phyloP scores from a whole-genome alignment of 371 early-diverging fungal species.

The Capillidium rhysosporum region DNA sequence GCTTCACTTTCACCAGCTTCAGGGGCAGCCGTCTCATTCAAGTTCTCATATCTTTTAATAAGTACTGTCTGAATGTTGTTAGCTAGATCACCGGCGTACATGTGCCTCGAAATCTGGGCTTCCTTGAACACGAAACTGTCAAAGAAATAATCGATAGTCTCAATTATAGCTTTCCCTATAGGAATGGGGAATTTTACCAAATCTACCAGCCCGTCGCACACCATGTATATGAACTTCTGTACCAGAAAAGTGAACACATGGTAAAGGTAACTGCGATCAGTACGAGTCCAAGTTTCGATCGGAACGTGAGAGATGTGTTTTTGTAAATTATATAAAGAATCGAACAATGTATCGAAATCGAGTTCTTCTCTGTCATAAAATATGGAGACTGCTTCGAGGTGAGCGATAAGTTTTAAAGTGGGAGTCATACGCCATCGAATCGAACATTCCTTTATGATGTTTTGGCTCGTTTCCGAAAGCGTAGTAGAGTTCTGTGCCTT shows the following conservation, averaged over 20 bases:
- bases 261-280: neutral
- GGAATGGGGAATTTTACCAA: neutral
- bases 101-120: neutral
- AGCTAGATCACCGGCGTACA: neutral
- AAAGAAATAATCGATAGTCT: neutral
- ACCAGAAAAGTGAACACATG: neutral
- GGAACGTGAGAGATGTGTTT: neutral
- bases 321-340: neutral
- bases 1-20: slow-evolving; percentile 7
- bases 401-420: neutral
- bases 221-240: neutral
- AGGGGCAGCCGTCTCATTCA: neutral
- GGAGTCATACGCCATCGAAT: neutral
- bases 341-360: neutral
- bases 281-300: neutral
- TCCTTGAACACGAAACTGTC: neutral
- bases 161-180: neutral
- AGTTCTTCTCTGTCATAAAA: neutral
- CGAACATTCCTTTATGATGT: slow-evolving; percentile 1
- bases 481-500: neutral
- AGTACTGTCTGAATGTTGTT: neutral
- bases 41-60: neutral
- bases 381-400: neutral
- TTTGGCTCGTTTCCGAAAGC: neutral
- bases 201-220: neutral